These are phyloP conservation scores for Euphorbia tirucalli DNA, from an alignment of 345 rosid genomes.

Conservation along the genomic window DNA sequence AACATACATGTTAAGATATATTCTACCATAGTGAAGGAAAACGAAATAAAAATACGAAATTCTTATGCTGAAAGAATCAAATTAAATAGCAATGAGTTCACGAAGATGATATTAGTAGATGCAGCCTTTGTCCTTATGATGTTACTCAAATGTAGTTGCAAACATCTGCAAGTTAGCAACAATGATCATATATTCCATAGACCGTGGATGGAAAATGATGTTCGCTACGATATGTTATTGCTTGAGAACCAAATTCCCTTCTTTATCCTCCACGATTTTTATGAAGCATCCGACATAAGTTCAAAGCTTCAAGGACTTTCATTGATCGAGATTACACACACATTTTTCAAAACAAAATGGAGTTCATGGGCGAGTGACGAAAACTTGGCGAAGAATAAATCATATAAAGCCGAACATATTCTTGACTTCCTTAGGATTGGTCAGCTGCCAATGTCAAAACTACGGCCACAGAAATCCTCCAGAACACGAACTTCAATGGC, in stretches of 20 bases:
- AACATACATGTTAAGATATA: neutral
- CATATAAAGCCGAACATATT: slow-evolving; percentile 5
- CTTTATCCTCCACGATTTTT: slow-evolving; percentile 23
- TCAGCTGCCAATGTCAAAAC: neutral
- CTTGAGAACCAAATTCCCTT: slow-evolving; percentile 35
- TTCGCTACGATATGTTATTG: slow-evolving; percentile 3
- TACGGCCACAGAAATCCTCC: neutral
- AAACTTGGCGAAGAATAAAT: neutral
- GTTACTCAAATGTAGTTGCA: neutral
- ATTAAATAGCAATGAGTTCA: no score
- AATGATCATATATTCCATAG: slow-evolving; percentile 8
- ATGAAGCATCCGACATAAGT: neutral
- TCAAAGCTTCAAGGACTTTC: neutral
- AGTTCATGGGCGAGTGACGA: neutral
- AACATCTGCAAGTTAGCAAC: neutral
- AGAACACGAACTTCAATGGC: neutral
- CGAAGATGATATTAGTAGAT: no score
- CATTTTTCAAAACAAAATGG: neutral
- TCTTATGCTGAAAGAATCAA: slow-evolving; percentile 9
- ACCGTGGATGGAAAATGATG: neutral
- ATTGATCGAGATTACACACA: neutral
- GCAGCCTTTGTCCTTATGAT: no score
- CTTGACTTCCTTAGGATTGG: slow-evolving; percentile 14
- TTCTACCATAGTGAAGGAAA: neutral
- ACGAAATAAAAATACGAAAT: neutral